Evolutionary conservation across 352 stramenopile genomes (phyloP), one percentile per base, ranked within the genome.

Genomic region (Phytophthora pinifolia): DNA sequence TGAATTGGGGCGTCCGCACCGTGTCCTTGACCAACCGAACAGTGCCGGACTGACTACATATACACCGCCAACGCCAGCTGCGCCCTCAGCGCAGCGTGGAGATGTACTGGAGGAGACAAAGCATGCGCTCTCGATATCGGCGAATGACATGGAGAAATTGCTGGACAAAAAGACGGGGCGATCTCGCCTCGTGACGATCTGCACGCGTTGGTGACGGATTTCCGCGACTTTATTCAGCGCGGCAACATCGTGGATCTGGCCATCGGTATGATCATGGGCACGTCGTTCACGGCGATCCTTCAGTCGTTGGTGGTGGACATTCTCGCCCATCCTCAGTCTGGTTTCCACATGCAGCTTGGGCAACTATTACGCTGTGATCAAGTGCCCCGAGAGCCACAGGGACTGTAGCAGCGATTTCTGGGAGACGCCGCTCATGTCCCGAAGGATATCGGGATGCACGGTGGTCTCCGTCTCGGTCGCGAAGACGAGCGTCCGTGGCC

Each of bases 281-380:
- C 75, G 45, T 70, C 63, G 36, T 87, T 87, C 62, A 74, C 71
- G 12, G 66, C 67, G 25, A 84, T 87, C 30, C 62, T 87, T 33
- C 72, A 84, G 51, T 87, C 76, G 46, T 76, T 87, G n/a, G 73
- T 87, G 15, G 52, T 65, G 42, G 73, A 83, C 46, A 81, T 87
- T 35, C 61, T 69, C 74, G n/a, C 76, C 69, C 29, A 60, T 84
- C 39, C 64, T 87, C 45, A 84, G 76, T 52, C 76, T 87, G 53
- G 72, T 87, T 42, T 80, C 76, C 10, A 70, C 72, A 65, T 66
- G 73, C 17, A 82, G 65, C 22, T 54, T 86, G 44, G 65, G 55
- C 13, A 86, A 86, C 61, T 83, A 80, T 50, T 86, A 72, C 59
- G 37, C 52, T 1, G 63, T 86, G 17, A 67, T 67, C 39, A 70